phyloP scores from a whole-genome alignment of 345 rosid genomes.

The Eucalyptus erythrocorys region DNA sequence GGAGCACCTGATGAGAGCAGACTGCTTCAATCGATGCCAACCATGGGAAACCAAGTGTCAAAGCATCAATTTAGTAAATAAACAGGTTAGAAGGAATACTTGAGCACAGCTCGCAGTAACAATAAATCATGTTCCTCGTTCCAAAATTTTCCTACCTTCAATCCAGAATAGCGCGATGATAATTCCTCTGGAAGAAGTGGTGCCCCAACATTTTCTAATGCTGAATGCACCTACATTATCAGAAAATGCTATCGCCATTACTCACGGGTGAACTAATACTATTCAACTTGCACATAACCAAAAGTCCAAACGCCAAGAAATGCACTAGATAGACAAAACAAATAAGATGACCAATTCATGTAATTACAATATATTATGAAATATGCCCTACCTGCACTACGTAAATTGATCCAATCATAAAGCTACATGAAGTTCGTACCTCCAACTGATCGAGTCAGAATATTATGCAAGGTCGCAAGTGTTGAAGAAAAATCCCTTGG shows the following conservation, averaged over 20 bases:
- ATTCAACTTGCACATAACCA: neutral
- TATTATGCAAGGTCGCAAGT: neutral
- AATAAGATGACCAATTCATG: neutral
- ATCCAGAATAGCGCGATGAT: slow-evolving; percentile 53
- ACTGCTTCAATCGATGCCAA: too few relatives aligned
- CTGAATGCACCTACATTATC: slow-evolving; percentile 38
- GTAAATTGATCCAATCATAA: neutral
- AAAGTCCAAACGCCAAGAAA: neutral
- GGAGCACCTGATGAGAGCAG: too few relatives aligned
- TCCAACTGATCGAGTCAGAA: neutral
- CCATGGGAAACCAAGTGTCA: neutral
- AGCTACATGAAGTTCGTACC: neutral
- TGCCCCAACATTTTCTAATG: slow-evolving; percentile 35
- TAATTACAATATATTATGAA: neutral
- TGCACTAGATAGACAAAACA: neutral
- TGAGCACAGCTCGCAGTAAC: slow-evolving; percentile 65
- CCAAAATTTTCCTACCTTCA: slow-evolving; percentile 83
- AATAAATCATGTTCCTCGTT: slow-evolving; percentile 77
- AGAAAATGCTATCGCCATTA: neutral
- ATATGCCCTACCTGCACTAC: neutral
- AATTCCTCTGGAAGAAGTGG: slow-evolving; percentile 60
- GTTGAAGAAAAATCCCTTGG: too few relatives aligned
- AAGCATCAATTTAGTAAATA: neutral
- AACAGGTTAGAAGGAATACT: slow-evolving; percentile 31
- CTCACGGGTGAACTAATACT: neutral